Base-by-base conservation (phyloP, 495 filamentous ascomycete species). In the Trichoderma orchidacearum region DNA sequence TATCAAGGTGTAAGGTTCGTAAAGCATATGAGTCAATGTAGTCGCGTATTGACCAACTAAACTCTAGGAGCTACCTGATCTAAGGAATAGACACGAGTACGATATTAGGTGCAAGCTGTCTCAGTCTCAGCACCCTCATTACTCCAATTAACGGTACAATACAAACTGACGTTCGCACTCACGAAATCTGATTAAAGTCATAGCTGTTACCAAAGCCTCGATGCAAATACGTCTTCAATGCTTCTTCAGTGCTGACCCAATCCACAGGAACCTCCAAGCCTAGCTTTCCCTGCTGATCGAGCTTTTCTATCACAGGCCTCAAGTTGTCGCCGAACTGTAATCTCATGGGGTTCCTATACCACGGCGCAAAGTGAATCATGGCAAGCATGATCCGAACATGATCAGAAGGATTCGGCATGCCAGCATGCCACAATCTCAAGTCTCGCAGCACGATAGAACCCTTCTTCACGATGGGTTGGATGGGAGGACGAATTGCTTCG, bases 331-430 rank as follows among this genome's bases (percentile, higher is more conserved):
- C 67, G 31, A 80, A 71, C 55, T 80, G 70, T 15, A 80, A 60
- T 21, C 62, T 65, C 77, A 81, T 80, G 17, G 66, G 62, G 51
- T 79, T 80, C 12, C 74, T 62, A 53, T 76, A 75, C 74, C 75
- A 74, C 9, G 68, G 68, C 0, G 73, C 71, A 57, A 66, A 75
- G 64, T 72, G 68, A 63, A 77, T 80, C 68, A 79, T 75, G 12
- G 79, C 78, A 12, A 85, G 65, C 80, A 84, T 81, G 30, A 83
- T 72, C 34, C 81, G 67, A 0, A 71, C 67, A 11, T 68, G 64
- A 17, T 70, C 62, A 5, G 71, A 75, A 18, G 67, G 58, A 57
- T 84, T 85, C 9, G 78, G 80, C 70, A 80, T 78, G 0, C 81
- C 81, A 6, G 76, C 78, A 27, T 48, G 41, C 41, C 41, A 85